Evolutionary conservation across 2,329 filamentous ascomycete genomes (phyloP), one percentile per base, ranked within the genome.

Genomic region (Apiospora aurea): DNA sequence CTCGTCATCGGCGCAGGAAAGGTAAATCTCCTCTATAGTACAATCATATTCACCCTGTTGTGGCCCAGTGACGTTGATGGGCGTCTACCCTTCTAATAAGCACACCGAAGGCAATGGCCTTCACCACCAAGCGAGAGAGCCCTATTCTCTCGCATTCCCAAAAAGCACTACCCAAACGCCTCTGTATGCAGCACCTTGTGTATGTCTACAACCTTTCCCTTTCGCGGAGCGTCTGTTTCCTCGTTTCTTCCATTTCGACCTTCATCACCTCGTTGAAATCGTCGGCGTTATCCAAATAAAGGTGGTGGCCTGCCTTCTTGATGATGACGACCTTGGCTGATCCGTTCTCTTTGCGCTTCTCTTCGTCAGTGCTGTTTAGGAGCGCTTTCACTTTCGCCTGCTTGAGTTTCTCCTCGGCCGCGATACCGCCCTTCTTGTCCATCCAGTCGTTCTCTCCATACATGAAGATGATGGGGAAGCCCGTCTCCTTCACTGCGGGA

Each of bases 381-480:
- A 97, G 83, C 0, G 88, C 85, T 69, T 89, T 88, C 38, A 83
- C 82, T 75, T 88, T 89, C 74, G 92, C 90, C 72, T 91, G 87
- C 73, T 94, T 91, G 16, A 98, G 88, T 81, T 93, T 95, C 82
- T 95, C 90, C 78, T 93, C 90, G 0, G 95, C 91, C 0, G 93
- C 94, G 67, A 91, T 90, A 0, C 96, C 96, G 41, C 95, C 96
- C 0, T 91, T 90, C 11, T 96, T 91, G 76, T 99, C 96, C 96
- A 99, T 99, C 96, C 96, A 99, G 85, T 99, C 96, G 79, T 96
- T 92, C 78, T 98, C 95, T 74, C 96, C 96, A 80, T 99, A 99
- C 93, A 98, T 95, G 80, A 99, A 89, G 11, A 98, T 89, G 44
- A 98, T 86, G 0, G 96, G 96, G 69, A 95, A 86, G 1, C 95